Evolutionary conservation across 345 rosid genomes (phyloP).

Genomic region (Arabidopsis thaliana): DNA sequence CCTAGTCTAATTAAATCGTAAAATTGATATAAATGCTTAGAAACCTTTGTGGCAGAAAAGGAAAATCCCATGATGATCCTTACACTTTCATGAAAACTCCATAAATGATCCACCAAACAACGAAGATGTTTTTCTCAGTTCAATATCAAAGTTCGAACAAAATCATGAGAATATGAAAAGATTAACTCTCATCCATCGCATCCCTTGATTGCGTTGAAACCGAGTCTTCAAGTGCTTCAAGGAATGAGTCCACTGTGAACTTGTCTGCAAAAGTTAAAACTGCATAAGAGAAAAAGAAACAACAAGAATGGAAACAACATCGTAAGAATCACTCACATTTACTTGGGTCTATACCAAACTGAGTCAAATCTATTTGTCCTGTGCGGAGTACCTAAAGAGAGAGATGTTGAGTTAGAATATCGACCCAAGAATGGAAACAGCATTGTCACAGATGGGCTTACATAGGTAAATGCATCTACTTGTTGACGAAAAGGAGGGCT

Average conservation of each 20-base stretch:
- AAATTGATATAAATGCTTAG: background rate
- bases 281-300: background rate
- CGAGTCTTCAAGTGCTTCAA: constrained; percentile 96
- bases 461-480: constrained; percentile 95
- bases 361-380: constrained; percentile 92
- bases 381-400: constrained; percentile 80
- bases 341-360: constrained; percentile 91
- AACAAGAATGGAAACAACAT: background rate
- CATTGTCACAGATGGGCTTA: constrained; percentile 49
- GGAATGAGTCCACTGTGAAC: constrained; percentile 83
- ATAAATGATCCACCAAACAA: constrained; percentile 20
- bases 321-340: constrained; percentile 63
- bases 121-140: background rate
- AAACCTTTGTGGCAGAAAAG: background rate
- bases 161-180: constrained; percentile 6
- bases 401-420: constrained; percentile 23
- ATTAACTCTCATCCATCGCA: constrained; percentile 44
- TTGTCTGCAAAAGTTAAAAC: constrained; percentile 64
- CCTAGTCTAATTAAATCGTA: too few relatives aligned
- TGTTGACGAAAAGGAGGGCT: constrained; percentile 97
- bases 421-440: constrained; percentile 16
- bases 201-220: constrained; percentile 48
- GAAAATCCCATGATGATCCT: constrained; percentile 6
- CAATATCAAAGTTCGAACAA: constrained; percentile 21
- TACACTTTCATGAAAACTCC: constrained; percentile 2